phyloP scores from a whole-genome alignment of 305 asterid species.

The Fraxinus baroniana region DNA sequence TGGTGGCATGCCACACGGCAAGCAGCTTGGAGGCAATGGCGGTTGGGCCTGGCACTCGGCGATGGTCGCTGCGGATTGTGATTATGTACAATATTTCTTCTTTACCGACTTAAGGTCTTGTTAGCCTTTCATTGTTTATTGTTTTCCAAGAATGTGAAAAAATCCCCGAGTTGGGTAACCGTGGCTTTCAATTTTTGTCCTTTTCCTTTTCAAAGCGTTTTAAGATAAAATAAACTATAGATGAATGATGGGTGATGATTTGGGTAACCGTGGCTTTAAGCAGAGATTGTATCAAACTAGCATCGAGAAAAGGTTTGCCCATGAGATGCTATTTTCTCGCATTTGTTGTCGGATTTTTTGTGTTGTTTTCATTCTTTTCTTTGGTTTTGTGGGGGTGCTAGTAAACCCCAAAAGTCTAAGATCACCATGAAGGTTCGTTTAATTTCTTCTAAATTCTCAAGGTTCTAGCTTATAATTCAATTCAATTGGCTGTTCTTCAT shows the following conservation, averaged over 20 bases:
- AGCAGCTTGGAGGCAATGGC: too few species aligned
- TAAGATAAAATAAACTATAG: background rate
- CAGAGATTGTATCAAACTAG: too few species aligned
- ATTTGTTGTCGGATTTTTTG: too few species aligned
- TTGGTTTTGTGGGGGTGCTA: conserved; percentile 60
- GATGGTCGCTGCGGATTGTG: too few species aligned
- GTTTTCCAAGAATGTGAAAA: background rate
- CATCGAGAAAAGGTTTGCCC: too few species aligned
- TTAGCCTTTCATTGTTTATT: background rate
- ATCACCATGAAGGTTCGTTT: conserved; percentile 56
- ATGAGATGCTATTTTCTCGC: too few species aligned
- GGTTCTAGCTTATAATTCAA: background rate
- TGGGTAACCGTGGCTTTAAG: too few species aligned
- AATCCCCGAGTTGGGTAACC: background rate
- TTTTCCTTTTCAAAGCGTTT: background rate
- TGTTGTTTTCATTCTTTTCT: conserved; percentile 51
- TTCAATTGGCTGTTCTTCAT: background rate
- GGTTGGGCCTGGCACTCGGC: too few species aligned
- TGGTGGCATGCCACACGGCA: too few species aligned
- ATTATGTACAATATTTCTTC: background rate
- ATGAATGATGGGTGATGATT: background rate
- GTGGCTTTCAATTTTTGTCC: background rate
- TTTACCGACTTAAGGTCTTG: background rate
- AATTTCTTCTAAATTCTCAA: background rate
- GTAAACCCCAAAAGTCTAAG: conserved; percentile 63